Base-by-base conservation (phyloP, 192 early-diverging fungal species). In the Chytriomyces sp. region DNA sequence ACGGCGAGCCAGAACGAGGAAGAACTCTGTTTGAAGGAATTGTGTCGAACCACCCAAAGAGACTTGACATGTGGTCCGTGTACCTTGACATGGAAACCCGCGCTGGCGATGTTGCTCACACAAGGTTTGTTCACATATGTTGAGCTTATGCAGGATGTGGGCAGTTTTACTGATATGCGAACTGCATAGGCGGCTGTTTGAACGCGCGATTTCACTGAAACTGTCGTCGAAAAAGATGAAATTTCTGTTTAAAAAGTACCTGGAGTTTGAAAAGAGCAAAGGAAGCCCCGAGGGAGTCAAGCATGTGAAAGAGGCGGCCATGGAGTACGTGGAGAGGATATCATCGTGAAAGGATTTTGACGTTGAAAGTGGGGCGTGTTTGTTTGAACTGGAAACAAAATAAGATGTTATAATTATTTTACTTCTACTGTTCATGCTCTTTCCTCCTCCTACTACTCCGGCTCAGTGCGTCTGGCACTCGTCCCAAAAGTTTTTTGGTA, bases 241-340 rank as follows among this genome's bases (percentile, higher is more conserved):
- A 83, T 98, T 95, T 86, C 91, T 99, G 78, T 98, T 99, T 85
- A 99, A 98, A 86, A 95, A 96, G 85, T 99, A 94, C 90, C 88
- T 99, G 64, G 90, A 91, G 24, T 99, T 94, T 81, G 98, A 99
- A 79, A 97, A 97, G 87, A 87, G 89, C 45, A 84, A 92, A 77
- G 96, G 96, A 24, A 86, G 88, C 53, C 89, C 89, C 5, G 92
- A 94, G 50, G 86, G 90, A 24, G 81, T 95, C 28, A 92, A 95
- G 69, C 88, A 94, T 76, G 97, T 99, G 44, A 98, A 97, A 85
- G 80, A 92, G 78, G 85, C 84, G 60, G 95, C 97, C 16, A 83
- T 94, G 71, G 91, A 89, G 45, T 97, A 96, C 80, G 94, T 98
- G 53, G 92, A 91, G 83, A 79, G 67, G 59, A 69, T 77, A 61